Percentiles rank a stretch among this genome's conserved stretches.
Conservation (phyloP, 75 land plant species). For the Sequoia sempervirens region DNA sequence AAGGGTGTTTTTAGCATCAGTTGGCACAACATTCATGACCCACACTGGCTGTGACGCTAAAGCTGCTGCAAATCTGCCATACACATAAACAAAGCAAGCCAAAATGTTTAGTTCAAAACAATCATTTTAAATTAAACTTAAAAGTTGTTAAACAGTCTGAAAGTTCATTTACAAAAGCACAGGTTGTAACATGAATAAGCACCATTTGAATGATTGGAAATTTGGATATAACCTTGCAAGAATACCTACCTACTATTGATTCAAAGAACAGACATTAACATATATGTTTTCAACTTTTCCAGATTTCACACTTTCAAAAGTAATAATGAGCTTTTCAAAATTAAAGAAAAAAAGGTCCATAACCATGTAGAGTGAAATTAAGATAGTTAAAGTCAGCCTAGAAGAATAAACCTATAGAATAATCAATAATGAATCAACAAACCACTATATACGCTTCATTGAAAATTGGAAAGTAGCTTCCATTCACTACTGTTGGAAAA, state of each 20-base stretch:
- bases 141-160: not conserved
- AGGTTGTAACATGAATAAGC: not conserved
- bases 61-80: constrained; percentile 32
- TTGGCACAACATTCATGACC: constrained; percentile 38
- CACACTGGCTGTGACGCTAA: constrained; percentile 19
- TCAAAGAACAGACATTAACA: not conserved
- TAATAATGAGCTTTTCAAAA: not conserved
- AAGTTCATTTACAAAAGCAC: not conserved
- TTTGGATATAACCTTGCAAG: not conserved
- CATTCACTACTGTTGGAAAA: not conserved
- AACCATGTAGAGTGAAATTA: not conserved
- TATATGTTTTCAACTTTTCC: not conserved
- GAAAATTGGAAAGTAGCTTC: not conserved
- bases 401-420: not conserved
- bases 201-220: not conserved
- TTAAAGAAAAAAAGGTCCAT: not conserved
- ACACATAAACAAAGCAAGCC: not conserved
- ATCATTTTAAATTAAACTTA: not conserved
- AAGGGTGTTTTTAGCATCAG: constrained; percentile 35
- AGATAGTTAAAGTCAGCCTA: not conserved
- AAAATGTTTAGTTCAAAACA: not conserved
- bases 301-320: not conserved
- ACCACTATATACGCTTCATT: not conserved
- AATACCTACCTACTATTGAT: not conserved
- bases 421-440: too few species aligned